These are phyloP conservation scores for Leccinum rimulosum DNA, from an alignment of 768 basidiomycete genomes.

Conservation along the genomic window DNA sequence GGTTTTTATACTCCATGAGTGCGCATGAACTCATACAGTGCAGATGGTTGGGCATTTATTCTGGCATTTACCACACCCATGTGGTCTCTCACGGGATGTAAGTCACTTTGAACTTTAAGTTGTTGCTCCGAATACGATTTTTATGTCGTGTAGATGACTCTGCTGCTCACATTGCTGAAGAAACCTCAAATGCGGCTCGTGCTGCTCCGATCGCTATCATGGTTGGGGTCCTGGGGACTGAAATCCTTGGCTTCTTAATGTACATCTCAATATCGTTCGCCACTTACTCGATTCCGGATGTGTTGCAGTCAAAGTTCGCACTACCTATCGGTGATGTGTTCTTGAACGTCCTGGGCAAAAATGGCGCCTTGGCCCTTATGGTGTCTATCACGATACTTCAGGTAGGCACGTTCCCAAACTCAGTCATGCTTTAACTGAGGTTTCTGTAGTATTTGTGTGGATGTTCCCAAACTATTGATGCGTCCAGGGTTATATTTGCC, in stretches of 20 bases:
- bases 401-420: slow-evolving; percentile 23
- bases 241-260: slow-evolving; percentile 41
- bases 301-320: slow-evolving; percentile 33
- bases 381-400: slow-evolving; percentile 43
- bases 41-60: slow-evolving; percentile 27
- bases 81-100: slow-evolving; percentile 26
- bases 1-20: neutral
- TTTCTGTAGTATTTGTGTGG: slow-evolving; percentile 38
- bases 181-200: slow-evolving; percentile 41
- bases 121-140: neutral
- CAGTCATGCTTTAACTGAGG: neutral
- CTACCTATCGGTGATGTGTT: slow-evolving; percentile 44
- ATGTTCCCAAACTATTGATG: slow-evolving; percentile 46
- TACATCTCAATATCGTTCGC: slow-evolving; percentile 45
- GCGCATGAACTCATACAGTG: neutral
- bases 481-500: slow-evolving; percentile 46
- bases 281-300: slow-evolving; percentile 35
- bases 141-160: slow-evolving; percentile 38
- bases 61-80: slow-evolving; percentile 27
- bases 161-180: slow-evolving; percentile 46
- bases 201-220: slow-evolving; percentile 46
- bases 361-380: slow-evolving; percentile 44
- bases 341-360: slow-evolving; percentile 37
- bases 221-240: slow-evolving; percentile 39
- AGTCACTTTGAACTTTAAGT: neutral